Conservation (phyloP, 352 stramenopile genomes). For the Pseudoperonospora humuli region DNA sequence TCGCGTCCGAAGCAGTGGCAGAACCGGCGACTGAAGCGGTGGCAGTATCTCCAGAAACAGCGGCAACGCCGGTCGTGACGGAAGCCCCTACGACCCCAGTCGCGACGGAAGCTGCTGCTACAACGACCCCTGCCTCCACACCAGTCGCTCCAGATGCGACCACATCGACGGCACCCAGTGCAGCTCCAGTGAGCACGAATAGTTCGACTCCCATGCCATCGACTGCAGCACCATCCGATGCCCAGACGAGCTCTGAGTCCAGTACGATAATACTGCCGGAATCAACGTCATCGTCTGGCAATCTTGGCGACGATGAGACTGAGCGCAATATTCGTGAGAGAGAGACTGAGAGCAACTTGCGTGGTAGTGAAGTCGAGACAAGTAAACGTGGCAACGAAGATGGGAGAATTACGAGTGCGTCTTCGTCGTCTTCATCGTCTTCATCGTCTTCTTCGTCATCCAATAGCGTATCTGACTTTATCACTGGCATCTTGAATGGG, state of each 20-base stretch:
- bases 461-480: slow-evolving; percentile 1
- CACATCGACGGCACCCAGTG: not conserved
- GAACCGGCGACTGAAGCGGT: not conserved
- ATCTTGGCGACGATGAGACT: not conserved
- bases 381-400: not conserved
- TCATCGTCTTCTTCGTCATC: slow-evolving; percentile 14
- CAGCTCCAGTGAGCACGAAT: not conserved
- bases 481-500: slow-evolving; percentile 6
- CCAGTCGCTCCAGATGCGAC: slow-evolving; percentile 1
- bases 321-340: slow-evolving; percentile 4
- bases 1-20: not conserved
- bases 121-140: not conserved
- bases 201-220: slow-evolving; percentile 1
- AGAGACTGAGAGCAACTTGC: slow-evolving; percentile 2
- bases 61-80: slow-evolving; percentile 6
- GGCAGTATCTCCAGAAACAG: not conserved
- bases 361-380: not conserved
- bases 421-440: slow-evolving; percentile 10
- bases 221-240: slow-evolving; percentile 1
- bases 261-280: slow-evolving; percentile 5
- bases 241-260: not conserved
- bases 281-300: slow-evolving; percentile 4
- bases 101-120: slow-evolving; percentile 3
- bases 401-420: not conserved
- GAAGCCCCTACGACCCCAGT: slow-evolving; percentile 4